Percentiles rank a stretch among this genome's conserved stretches.
Evolutionary conservation across 169 alveolate species (phyloP).

Genomic region (Amoebophrya sp.): DNA sequence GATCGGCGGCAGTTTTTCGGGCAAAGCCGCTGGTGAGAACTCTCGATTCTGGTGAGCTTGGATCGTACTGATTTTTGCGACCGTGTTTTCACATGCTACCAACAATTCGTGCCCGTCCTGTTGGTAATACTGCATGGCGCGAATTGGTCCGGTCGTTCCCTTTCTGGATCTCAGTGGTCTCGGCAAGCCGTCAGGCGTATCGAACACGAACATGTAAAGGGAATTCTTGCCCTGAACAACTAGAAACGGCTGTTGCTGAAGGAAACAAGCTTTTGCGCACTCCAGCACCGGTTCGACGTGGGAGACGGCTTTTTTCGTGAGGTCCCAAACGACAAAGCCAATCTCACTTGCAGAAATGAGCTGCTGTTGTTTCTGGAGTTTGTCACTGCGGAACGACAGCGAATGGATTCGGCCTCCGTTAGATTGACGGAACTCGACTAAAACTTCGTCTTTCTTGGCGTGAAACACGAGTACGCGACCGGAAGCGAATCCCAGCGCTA

Average conservation of each 20-base stretch:
- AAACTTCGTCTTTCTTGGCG: not conserved
- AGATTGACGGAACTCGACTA: not conserved
- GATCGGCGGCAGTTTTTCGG: not conserved
- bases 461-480: not conserved
- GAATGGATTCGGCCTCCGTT: not conserved
- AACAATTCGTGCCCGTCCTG: not conserved
- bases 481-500: not conserved
- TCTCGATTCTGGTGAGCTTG: not conserved
- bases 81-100: not conserved
- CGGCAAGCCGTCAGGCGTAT: not conserved
- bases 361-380: not conserved
- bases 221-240: not conserved
- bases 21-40: not conserved
- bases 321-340: not conserved
- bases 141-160: not conserved
- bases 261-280: not conserved
- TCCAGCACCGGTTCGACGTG: not conserved
- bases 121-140: not conserved
- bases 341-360: not conserved
- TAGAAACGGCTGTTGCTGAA: not conserved
- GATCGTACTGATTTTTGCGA: not conserved
- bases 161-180: not conserved
- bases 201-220: not conserved
- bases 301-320: not conserved
- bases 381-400: not conserved